phyloP scores from a whole-genome alignment of 768 basidiomycete genomes.

The Amanita rimosa region DNA sequence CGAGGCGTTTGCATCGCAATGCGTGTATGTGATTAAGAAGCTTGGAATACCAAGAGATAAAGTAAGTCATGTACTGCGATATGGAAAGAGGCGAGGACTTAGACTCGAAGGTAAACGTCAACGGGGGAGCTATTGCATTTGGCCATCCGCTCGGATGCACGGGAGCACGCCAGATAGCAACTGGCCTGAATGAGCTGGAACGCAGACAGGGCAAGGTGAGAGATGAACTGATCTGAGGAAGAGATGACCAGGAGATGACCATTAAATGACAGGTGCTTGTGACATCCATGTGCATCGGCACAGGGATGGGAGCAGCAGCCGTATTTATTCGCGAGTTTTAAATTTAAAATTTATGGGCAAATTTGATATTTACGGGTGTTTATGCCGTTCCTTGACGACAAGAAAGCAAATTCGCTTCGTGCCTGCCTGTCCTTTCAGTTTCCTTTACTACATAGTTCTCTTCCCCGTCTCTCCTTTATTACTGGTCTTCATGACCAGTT shows the following conservation, averaged over 20 bases:
- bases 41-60: slow-evolving; percentile 38
- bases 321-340: slow-evolving; percentile 62
- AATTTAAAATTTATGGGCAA: too few species aligned
- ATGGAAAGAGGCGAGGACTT: neutral
- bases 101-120: slow-evolving; percentile 57
- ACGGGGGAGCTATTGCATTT: slow-evolving; percentile 84
- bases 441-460: neutral
- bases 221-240: neutral
- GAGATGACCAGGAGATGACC: neutral
- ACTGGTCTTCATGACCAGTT: slow-evolving; percentile 13
- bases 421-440: neutral
- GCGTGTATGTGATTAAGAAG: slow-evolving; percentile 57
- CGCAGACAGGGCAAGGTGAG: slow-evolving; percentile 60
- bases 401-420: neutral
- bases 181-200: slow-evolving; percentile 65
- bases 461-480: slow-evolving; percentile 12
- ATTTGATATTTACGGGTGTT: neutral
- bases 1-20: slow-evolving; percentile 85
- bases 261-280: slow-evolving; percentile 47
- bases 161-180: slow-evolving; percentile 78
- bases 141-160: slow-evolving; percentile 80
- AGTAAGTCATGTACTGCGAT: slow-evolving; percentile 12
- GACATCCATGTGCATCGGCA: slow-evolving; percentile 86
- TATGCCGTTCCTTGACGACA: neutral
- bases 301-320: slow-evolving; percentile 86